Conservation (phyloP, 2,329 filamentous ascomycete genomes). For the Cladobotryum protrusum region DNA sequence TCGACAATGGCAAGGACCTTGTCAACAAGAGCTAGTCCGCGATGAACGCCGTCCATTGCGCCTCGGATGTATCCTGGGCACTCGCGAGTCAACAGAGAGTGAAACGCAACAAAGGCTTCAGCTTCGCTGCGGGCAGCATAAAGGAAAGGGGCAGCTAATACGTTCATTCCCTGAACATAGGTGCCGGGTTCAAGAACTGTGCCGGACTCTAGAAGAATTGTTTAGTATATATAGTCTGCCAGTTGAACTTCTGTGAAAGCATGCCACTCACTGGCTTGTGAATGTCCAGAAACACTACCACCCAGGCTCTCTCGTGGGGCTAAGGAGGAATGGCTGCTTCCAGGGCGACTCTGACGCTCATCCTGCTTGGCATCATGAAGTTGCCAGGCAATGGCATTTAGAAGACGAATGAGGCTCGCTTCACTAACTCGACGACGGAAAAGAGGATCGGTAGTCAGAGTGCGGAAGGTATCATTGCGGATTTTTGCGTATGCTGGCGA, state of each 20-base stretch:
- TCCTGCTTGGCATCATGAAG: constrained; percentile 70
- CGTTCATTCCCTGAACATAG: constrained; percentile 99
- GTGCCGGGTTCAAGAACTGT: constrained; percentile 62
- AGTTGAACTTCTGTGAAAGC: background rate
- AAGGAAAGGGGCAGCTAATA: constrained; percentile 88
- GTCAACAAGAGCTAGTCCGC: constrained; percentile 84
- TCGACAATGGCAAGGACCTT: constrained; percentile 89
- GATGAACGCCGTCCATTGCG: constrained; percentile 95
- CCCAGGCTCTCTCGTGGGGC: constrained; percentile 27
- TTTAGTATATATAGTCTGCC: background rate
- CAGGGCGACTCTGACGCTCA: constrained; percentile 32
- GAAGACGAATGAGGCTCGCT: constrained; percentile 84
- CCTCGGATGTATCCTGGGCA: constrained; percentile 91
- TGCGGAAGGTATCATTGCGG: constrained; percentile 96
- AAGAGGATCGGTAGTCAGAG: constrained; percentile 90
- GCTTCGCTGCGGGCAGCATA: constrained; percentile 92
- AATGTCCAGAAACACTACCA: constrained; percentile 30
- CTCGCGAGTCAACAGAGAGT: constrained; percentile 79
- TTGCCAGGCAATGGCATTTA: constrained; percentile 94
- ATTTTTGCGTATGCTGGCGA: constrained; percentile 97
- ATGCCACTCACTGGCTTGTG: constrained; percentile 35
- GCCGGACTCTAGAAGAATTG: constrained; percentile 51
- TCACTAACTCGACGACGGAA: constrained; percentile 94
- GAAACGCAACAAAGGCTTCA: constrained; percentile 88
- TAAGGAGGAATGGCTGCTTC: constrained; percentile 32